Evolutionary conservation across 495 filamentous ascomycete genomes (phyloP).

Genomic region (Penicillium chermesinum): DNA sequence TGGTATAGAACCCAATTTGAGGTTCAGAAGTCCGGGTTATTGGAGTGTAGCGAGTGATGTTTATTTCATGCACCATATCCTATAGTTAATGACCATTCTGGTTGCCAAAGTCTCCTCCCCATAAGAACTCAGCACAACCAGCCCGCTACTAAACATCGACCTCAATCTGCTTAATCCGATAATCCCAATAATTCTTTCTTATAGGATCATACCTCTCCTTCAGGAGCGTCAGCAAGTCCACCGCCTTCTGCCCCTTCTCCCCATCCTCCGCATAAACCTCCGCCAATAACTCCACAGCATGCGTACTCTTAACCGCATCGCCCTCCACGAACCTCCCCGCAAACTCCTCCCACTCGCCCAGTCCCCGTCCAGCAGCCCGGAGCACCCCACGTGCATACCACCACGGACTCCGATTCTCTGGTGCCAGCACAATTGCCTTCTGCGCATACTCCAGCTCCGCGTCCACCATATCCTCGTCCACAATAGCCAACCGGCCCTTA

Average conservation of each 20-base stretch:
- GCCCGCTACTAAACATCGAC: neutral
- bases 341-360: constrained; percentile 60
- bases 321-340: constrained; percentile 56
- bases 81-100: too few relatives aligned
- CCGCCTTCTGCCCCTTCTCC: constrained; percentile 37
- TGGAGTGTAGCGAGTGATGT: too few relatives aligned
- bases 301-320: constrained; percentile 58
- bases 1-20: too few relatives aligned
- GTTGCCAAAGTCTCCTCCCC: too few relatives aligned
- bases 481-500: constrained; percentile 36
- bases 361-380: constrained; percentile 53
- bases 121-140: too few relatives aligned
- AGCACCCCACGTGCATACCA: constrained; percentile 79
- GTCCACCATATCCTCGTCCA: constrained; percentile 60
- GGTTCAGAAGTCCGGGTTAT: too few relatives aligned
- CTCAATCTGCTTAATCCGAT: constrained; percentile 45
- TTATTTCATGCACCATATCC: too few relatives aligned
- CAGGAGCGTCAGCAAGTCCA: constrained; percentile 62
- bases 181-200: constrained; percentile 87
- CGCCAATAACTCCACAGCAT: constrained; percentile 87
- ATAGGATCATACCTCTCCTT: constrained; percentile 87
- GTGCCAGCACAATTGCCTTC: constrained; percentile 66
- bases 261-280: constrained; percentile 67
- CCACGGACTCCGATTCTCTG: constrained; percentile 93
- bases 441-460: constrained; percentile 70